A percentile compares a stretch with the other conserved stretches of the same genome.
Evolutionary conservation across 2,329 filamentous ascomycete genomes (phyloP).

Genomic region (Colletotrichum lini): DNA sequence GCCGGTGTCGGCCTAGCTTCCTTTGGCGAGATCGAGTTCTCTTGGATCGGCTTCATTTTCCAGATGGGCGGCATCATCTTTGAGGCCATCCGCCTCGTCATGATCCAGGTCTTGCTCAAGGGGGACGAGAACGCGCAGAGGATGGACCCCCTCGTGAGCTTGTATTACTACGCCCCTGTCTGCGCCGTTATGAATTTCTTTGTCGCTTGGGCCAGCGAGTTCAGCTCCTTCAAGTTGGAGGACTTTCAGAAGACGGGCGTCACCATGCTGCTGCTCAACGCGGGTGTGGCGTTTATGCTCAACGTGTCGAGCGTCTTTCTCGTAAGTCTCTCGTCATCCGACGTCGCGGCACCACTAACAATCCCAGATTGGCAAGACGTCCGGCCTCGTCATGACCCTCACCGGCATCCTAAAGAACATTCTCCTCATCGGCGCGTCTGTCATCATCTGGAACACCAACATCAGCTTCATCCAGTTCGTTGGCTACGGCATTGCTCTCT

Average conservation of each 20-base stretch:
- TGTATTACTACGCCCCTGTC: slow-evolving; percentile 92
- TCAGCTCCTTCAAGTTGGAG: slow-evolving; percentile 74
- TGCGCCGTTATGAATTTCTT: slow-evolving; percentile 86
- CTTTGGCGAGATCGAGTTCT: slow-evolving; percentile 78
- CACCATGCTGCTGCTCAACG: slow-evolving; percentile 78
- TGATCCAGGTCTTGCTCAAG: slow-evolving; percentile 87
- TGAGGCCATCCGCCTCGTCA: slow-evolving; percentile 85
- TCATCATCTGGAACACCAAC: slow-evolving; percentile 83
- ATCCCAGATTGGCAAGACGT: slow-evolving; percentile 87
- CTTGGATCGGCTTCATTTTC: slow-evolving; percentile 74
- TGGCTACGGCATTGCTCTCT: slow-evolving; percentile 80
- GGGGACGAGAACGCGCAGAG: slow-evolving; percentile 75
- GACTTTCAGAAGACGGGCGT: slow-evolving; percentile 78
- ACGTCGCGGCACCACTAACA: slow-evolving; percentile 34
- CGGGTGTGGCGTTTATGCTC: slow-evolving; percentile 82
- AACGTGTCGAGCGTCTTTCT: slow-evolving; percentile 90
- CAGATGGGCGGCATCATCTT: slow-evolving; percentile 84
- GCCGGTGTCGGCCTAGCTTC: slow-evolving; percentile 67
- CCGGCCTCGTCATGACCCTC: slow-evolving; percentile 86
- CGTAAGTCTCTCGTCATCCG: slow-evolving; percentile 64
- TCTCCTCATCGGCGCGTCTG: slow-evolving; percentile 81
- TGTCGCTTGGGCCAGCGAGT: slow-evolving; percentile 78
- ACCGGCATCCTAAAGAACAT: slow-evolving; percentile 92
- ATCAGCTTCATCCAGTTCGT: slow-evolving; percentile 80
- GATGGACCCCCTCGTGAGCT: slow-evolving; percentile 89